A percentile compares a stretch with the other conserved stretches of the same genome.
Conservation (phyloP, 345 rosid genomes). For the Lepidium aucheri region DNA sequence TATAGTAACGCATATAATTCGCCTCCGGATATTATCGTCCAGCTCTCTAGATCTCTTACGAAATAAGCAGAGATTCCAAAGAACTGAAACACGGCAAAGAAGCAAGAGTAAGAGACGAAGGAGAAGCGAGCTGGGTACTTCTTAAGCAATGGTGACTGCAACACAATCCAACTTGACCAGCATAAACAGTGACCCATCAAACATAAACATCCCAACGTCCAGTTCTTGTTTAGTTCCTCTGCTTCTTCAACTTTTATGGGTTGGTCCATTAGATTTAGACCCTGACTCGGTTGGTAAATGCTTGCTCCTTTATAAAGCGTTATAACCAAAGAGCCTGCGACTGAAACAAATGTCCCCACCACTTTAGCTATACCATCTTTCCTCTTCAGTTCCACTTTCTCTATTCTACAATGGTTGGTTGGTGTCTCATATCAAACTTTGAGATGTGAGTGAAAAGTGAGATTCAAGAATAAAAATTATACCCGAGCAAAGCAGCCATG, state of each 20-base stretch:
- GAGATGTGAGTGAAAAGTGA: not conserved
- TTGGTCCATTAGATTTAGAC: not conserved
- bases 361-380: slow-evolving; percentile 58
- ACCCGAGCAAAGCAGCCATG: slow-evolving; percentile 54
- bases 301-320: slow-evolving; percentile 58
- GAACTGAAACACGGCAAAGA: slow-evolving; percentile 63
- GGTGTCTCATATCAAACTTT: not conserved
- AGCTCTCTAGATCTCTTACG: slow-evolving; percentile 49
- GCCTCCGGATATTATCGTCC: slow-evolving; percentile 45
- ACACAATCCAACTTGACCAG: slow-evolving; percentile 91
- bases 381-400: slow-evolving; percentile 39
- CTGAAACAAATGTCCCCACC: slow-evolving; percentile 49
- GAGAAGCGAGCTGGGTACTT: slow-evolving; percentile 80
- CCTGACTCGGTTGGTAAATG: slow-evolving; percentile 32
- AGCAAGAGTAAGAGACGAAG: slow-evolving; percentile 57
- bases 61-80: slow-evolving; percentile 42
- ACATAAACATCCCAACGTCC: slow-evolving; percentile 69
- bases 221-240: slow-evolving; percentile 33
- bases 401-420: slow-evolving; percentile 35
- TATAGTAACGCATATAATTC: slow-evolving; percentile 52
- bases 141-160: slow-evolving; percentile 64
- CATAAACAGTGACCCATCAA: slow-evolving; percentile 66
- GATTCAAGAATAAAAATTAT: slow-evolving; percentile 5
- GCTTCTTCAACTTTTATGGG: slow-evolving; percentile 8
- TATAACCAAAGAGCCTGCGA: slow-evolving; percentile 51